Percentiles rank a stretch among this genome's conserved stretches.
These are phyloP conservation scores for Cyclocybe aegerita DNA, from an alignment of 768 basidiomycete species.

Conservation along the genomic window DNA sequence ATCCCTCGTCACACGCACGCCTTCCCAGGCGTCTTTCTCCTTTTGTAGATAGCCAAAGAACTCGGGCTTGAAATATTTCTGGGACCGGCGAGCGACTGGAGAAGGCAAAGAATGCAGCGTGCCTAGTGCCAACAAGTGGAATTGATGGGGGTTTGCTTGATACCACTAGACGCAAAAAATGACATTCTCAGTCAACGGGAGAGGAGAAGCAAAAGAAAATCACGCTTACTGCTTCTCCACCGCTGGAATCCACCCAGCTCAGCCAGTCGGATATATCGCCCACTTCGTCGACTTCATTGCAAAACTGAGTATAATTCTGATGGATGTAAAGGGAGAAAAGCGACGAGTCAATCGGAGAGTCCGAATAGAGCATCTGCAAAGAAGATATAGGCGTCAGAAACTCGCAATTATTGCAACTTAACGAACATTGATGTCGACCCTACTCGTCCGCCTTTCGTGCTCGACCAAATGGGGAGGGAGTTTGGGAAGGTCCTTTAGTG, in stretches of 20 bases:
- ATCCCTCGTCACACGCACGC: conserved; percentile 50
- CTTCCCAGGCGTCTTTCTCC: conserved; percentile 61
- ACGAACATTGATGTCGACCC: conserved; percentile 75
- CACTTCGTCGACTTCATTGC: conserved; percentile 73
- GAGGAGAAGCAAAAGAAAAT: neutral
- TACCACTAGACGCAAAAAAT: conserved; percentile 48
- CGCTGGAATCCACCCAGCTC: conserved; percentile 73
- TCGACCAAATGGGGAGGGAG: conserved; percentile 59
- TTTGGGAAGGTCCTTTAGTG: conserved; percentile 51
- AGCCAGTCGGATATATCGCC: conserved; percentile 69
- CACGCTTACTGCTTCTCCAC: conserved; percentile 56
- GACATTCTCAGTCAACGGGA: neutral
- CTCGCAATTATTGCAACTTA: neutral
- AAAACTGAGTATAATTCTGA: conserved; percentile 90
- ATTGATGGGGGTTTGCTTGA: conserved; percentile 78
- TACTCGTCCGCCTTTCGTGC: conserved; percentile 66
- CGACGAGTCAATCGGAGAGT: conserved; percentile 89
- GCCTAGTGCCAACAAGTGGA: conserved; percentile 80
- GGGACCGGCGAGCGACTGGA: conserved; percentile 75
- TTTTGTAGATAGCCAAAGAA: conserved; percentile 69
- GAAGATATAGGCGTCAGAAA: neutral
- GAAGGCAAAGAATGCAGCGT: conserved; percentile 85
- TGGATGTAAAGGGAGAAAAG: conserved; percentile 89
- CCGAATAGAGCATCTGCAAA: conserved; percentile 68
- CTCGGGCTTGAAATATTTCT: conserved; percentile 85